Evolutionary conservation across 371 early-diverging fungal species (phyloP).

Genomic region (Sporodiniella umbellata): DNA sequence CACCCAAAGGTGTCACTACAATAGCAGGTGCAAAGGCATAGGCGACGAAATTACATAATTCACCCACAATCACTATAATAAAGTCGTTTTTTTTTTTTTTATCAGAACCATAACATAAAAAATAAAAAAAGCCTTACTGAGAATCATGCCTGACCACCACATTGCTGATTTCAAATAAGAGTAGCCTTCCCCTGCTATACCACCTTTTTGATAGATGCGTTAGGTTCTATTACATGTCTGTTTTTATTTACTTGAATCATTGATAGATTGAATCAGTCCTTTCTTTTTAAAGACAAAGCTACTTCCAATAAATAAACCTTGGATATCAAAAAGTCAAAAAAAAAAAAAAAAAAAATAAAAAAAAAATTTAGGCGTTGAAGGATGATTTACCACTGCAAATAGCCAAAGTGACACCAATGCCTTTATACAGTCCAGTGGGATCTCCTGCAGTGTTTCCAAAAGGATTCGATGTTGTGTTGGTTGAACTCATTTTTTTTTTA

Average conservation of each 20-base stretch:
- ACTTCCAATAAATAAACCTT: constrained; percentile 85
- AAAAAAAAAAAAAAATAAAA: not conserved
- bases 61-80: constrained; percentile 73
- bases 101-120: no score
- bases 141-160: constrained; percentile 95
- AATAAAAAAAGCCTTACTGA: constrained; percentile 56
- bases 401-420: constrained; percentile 85
- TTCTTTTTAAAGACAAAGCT: constrained; percentile 94
- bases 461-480: constrained; percentile 22
- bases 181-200: constrained; percentile 77
- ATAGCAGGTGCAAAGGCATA: constrained; percentile 97
- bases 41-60: constrained; percentile 91
- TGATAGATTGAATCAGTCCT: constrained; percentile 58
- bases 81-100: not conserved
- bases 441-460: constrained; percentile 26
- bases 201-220: constrained; percentile 23
- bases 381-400: constrained; percentile 61
- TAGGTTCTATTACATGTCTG: no score
- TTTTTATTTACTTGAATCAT: constrained; percentile 41
- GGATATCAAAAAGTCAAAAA: no score
- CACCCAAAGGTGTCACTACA: constrained; percentile 93
- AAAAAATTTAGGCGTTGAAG: no score
- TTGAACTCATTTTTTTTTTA: constrained; percentile 11
- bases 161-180: constrained; percentile 78
- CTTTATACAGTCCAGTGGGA: constrained; percentile 62